Base-by-base conservation (phyloP, 2,329 filamentous ascomycete species). In the Ceratocystis albifundus region DNA sequence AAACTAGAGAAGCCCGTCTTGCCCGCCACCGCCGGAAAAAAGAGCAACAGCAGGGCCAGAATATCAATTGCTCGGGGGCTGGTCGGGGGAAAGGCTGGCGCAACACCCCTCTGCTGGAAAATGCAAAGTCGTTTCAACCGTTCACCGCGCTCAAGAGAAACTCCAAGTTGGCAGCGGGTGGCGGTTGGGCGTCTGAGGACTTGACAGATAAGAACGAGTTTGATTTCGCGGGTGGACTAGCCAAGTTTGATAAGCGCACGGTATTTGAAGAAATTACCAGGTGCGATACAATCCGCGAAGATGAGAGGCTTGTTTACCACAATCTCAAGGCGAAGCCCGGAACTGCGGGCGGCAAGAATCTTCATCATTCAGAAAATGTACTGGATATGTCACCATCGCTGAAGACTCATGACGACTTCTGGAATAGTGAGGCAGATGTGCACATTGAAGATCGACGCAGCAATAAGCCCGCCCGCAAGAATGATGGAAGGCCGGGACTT, bases 171-270 rank as follows among this genome's bases (percentile, higher is more conserved):
- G 36, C 55, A 5, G 55, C n/a, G 20, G 45, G 55, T 7, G 83
- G 90, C 55, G 93, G 90, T 2, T 97, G 93, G 92, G 91, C 90
- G 3, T 96, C 93, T 0, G 94, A 96, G 73, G 93, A 97, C 72
- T 92, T 93, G 25, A 96, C 90, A 0, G 94, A 97, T 76, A 93
- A 95, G 73, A 90, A 89, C 10, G 94, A 97, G 69, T 97, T 97
- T 71, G 93, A 97, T 75, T 97, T 97, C 72, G 87, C 89, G 71
- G 86, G 85, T 65, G 91, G 91, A 70, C 80, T 97, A 41, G 92
- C 90, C 61, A 96, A 96, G 73, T 97, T 97, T 71, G 92, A 97
- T 78, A 97, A 97, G 77, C 85, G 88, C 66, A 87, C 86, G 1
- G 85, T 97, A 7, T 99, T 99, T 73, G 88, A 93, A 70, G 88